Conservation (phyloP, 1,284 basidiomycete genomes). For the Amylostereum chailletii region DNA sequence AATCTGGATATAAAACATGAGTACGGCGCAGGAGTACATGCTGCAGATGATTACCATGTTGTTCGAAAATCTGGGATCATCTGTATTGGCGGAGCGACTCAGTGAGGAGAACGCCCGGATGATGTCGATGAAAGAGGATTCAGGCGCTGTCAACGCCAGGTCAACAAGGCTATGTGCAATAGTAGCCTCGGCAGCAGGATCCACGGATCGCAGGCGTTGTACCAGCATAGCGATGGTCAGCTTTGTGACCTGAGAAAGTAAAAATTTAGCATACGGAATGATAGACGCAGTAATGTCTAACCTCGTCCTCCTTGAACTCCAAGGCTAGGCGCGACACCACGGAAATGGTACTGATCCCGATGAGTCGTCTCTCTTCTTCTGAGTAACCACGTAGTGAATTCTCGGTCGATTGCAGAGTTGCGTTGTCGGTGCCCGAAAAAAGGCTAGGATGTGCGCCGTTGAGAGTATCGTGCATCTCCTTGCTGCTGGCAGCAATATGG, state of each 20-base stretch:
- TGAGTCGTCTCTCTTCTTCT: conserved; percentile 78
- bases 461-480: conserved; percentile 55
- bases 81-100: conserved; percentile 75
- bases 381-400: conserved; percentile 56
- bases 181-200: conserved; percentile 81
- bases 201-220: conserved; percentile 79
- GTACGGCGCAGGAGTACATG: neutral
- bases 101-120: conserved; percentile 82
- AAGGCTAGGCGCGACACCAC: conserved; percentile 79
- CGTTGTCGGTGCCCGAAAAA: conserved; percentile 30
- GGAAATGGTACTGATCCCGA: conserved; percentile 87
- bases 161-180: conserved; percentile 91
- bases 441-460: conserved; percentile 30
- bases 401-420: conserved; percentile 47
- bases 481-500: conserved; percentile 76
- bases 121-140: conserved; percentile 77
- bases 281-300: conserved; percentile 19
- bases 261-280: neutral
- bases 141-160: conserved; percentile 74
- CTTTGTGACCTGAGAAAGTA: conserved; percentile 55
- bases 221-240: conserved; percentile 89
- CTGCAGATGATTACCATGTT: conserved; percentile 52
- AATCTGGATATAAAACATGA: conserved; percentile 36
- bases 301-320: conserved; percentile 77
- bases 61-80: conserved; percentile 79